Evolutionary conservation across 768 basidiomycete genomes (phyloP).

Genomic region (Dioszegia aurantiaca): DNA sequence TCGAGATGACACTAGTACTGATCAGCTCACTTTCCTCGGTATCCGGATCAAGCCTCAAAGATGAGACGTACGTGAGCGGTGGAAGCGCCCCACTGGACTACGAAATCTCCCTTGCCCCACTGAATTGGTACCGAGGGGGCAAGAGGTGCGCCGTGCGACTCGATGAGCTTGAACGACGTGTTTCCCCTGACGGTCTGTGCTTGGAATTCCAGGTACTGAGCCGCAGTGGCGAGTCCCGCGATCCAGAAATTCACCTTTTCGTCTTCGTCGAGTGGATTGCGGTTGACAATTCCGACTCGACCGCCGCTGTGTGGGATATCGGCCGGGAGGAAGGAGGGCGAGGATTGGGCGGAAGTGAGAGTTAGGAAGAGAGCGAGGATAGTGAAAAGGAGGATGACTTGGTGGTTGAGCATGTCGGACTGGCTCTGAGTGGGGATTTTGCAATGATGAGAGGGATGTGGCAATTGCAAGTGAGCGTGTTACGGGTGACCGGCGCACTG

Average conservation of each 20-base stretch:
- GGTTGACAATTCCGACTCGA: constrained; percentile 1
- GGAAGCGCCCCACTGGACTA: no score
- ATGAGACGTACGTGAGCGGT: no score
- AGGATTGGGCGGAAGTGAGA: constrained; percentile 1
- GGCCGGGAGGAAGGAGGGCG: not conserved
- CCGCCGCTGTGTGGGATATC: not conserved
- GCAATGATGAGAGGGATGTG: no score
- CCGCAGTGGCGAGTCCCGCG: not conserved
- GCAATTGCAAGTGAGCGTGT: no score
- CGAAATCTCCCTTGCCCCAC: no score
- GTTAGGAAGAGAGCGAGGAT: not conserved
- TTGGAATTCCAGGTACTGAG: constrained; percentile 4
- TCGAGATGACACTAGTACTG: constrained; percentile 3
- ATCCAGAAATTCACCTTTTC: not conserved
- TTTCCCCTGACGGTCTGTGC: not conserved
- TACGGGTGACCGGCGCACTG: no score
- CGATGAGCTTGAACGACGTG: not conserved
- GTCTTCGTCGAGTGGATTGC: not conserved
- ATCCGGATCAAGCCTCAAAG: no score
- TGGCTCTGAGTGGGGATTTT: not conserved
- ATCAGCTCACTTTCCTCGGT: no score
- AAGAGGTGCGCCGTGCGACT: not conserved
- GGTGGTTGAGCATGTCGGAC: not conserved
- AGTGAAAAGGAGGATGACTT: not conserved
- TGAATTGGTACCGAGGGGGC: not conserved